A percentile compares a stretch with the other conserved stretches of the same genome.
These are phyloP conservation scores for Sicyos baderoa DNA, from an alignment of 306 rosid species.

Conservation along the genomic window DNA sequence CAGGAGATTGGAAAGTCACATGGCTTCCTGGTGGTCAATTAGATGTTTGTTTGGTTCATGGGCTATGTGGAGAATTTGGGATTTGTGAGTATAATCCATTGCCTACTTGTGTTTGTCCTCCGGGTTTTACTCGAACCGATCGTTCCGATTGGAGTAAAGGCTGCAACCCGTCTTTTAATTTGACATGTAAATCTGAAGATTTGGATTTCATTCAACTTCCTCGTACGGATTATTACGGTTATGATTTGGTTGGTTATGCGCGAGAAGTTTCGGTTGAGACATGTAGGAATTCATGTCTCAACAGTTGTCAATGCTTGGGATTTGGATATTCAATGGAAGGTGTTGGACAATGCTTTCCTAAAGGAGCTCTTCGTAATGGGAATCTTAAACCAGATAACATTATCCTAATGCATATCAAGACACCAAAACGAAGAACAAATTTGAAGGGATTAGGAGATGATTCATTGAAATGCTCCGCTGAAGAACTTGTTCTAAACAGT, in stretches of 20 bases:
- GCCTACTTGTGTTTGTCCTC: conserved; percentile 32
- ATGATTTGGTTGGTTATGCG: conserved; percentile 17
- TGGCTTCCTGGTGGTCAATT: neutral
- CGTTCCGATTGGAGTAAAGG: conserved; percentile 34
- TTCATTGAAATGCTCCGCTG: conserved; percentile 20
- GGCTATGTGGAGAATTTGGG: conserved; percentile 31
- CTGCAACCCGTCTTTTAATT: conserved; percentile 25
- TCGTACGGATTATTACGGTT: conserved; percentile 28
- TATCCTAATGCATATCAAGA: conserved; percentile 17
- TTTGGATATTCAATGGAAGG: conserved; percentile 34
- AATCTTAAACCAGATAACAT: conserved; percentile 2
- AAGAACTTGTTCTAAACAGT: neutral
- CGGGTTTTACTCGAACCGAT: conserved; percentile 21
- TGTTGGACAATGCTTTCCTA: conserved; percentile 25
- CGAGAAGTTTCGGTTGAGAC: conserved; percentile 8
- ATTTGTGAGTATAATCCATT: conserved; percentile 24
- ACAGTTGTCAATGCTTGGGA: conserved; percentile 20
- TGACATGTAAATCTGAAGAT: neutral
- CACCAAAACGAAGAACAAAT: neutral
- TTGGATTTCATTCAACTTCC: conserved; percentile 26
- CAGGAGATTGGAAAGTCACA: neutral
- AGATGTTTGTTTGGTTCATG: conserved; percentile 17
- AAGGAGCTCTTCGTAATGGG: conserved; percentile 24
- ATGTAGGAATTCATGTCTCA: conserved; percentile 27
- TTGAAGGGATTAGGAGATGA: neutral